A percentile compares a stretch with the other conserved stretches of the same genome.
Conservation (phyloP, 371 early-diverging fungal species). For the Mortierella sp. region DNA sequence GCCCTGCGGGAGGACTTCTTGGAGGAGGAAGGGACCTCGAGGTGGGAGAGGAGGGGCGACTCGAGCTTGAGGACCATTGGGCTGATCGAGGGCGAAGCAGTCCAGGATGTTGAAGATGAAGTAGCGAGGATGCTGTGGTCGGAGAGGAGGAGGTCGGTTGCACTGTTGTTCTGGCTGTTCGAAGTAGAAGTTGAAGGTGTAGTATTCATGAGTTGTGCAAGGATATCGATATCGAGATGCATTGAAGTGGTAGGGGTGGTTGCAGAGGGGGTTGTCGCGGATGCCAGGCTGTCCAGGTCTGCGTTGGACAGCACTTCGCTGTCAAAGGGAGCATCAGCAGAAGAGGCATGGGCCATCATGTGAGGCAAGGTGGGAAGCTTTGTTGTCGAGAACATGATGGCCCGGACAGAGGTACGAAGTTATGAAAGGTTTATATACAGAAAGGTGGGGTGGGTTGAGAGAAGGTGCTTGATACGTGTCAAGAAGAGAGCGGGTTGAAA, state of each 20-base stretch:
- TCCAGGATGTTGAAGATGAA: constrained; percentile 20
- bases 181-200: constrained; percentile 2
- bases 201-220: constrained; percentile 40
- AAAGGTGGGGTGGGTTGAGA: background rate
- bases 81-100: constrained; percentile 38
- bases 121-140: constrained; percentile 50
- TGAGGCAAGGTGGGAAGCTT: constrained; percentile 39
- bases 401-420: constrained; percentile 54
- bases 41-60: constrained; percentile 38
- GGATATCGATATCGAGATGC: constrained; percentile 41
- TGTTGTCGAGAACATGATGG: constrained; percentile 59
- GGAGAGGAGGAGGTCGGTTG: constrained; percentile 26
- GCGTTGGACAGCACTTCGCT: constrained; percentile 57
- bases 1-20: constrained; percentile 4
- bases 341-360: constrained; percentile 61
- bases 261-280: constrained; percentile 59
- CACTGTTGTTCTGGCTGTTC: constrained; percentile 14
- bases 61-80: constrained; percentile 53
- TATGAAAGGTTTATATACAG: constrained; percentile 45
- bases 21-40: constrained; percentile 8
- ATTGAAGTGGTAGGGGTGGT: constrained; percentile 25
- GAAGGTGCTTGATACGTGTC: constrained; percentile 28
- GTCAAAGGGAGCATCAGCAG: constrained; percentile 59
- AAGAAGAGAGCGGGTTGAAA: constrained; percentile 21
- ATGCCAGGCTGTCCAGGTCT: constrained; percentile 60